Evolutionary conservation across 352 stramenopile species (phyloP).

Genomic region (Pilasporangium apinafurcum): DNA sequence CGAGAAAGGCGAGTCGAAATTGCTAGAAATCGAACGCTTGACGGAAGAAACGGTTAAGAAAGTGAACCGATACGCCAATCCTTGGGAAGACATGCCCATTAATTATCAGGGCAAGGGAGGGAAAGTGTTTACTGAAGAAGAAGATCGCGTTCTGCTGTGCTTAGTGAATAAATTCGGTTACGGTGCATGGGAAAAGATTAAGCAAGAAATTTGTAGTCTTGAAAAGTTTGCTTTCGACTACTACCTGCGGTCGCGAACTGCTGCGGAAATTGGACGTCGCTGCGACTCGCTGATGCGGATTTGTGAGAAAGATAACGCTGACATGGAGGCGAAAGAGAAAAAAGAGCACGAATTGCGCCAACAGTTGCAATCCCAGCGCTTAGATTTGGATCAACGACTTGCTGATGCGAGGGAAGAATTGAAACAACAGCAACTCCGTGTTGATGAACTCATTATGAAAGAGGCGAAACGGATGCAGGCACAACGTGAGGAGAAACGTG

Average conservation of each 20-base stretch:
- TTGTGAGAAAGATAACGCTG: conserved; percentile 91
- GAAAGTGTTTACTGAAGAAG: conserved; percentile 95
- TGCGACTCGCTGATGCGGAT: conserved; percentile 94
- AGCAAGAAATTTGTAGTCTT: conserved; percentile 91
- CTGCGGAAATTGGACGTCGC: conserved; percentile 93
- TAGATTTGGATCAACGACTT: conserved; percentile 62
- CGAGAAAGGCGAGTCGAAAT: conserved; percentile 83
- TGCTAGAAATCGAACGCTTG: conserved; percentile 82
- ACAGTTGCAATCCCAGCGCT: conserved; percentile 59
- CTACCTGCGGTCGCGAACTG: conserved; percentile 96
- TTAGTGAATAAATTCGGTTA: conserved; percentile 98
- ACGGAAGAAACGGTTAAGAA: conserved; percentile 72
- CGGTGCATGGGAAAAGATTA: conserved; percentile 95
- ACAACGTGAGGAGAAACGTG: conserved; percentile 69
- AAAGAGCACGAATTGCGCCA: conserved; percentile 63
- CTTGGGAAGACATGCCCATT: conserved; percentile 84
- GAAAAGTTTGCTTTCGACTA: conserved; percentile 97
- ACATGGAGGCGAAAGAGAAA: conserved; percentile 69
- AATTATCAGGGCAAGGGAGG: conserved; percentile 89
- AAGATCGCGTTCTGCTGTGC: conserved; percentile 96
- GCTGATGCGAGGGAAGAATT: conserved; percentile 60
- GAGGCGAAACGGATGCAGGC: conserved; percentile 83
- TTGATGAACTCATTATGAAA: conserved; percentile 86
- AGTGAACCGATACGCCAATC: conserved; percentile 72
- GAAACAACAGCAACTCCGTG: conserved; percentile 66